phyloP scores from a whole-genome alignment of 1,139 yeast species.

The Geotrichum klebahnii region DNA sequence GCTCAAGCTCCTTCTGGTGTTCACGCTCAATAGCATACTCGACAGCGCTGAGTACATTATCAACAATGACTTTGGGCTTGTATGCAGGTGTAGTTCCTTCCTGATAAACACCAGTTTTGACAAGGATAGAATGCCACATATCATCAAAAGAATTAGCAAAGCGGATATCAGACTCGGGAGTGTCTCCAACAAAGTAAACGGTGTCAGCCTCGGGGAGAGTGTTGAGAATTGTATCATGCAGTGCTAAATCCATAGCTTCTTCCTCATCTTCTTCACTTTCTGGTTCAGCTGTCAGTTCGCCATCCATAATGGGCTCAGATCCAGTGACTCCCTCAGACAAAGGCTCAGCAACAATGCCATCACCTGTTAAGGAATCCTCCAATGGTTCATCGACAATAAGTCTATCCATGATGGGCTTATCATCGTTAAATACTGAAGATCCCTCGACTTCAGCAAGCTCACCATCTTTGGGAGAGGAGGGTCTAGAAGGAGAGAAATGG shows the following conservation, averaged over 20 bases:
- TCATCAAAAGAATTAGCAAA: conserved; percentile 83
- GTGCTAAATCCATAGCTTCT: conserved; percentile 31
- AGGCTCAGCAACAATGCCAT: conserved; percentile 7
- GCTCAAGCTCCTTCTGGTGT: conserved; percentile 58
- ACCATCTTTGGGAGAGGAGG: conserved; percentile 18
- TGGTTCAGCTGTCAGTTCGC: conserved; percentile 9
- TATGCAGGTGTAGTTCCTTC: conserved; percentile 75
- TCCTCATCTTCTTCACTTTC: conserved; percentile 24
- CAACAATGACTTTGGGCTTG: conserved; percentile 68
- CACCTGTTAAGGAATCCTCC: conserved; percentile 2
- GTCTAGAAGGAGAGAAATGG: conserved; percentile 23
- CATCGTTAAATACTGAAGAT: conserved; percentile 3
- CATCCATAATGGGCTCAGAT: conserved; percentile 34
- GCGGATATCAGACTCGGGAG: conserved; percentile 86
- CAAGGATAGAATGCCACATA: conserved; percentile 79
- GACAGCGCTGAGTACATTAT: conserved; percentile 75
- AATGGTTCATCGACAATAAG: conserved; percentile 6
- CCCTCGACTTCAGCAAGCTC: too few relatives aligned
- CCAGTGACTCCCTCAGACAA: conserved; percentile 33
- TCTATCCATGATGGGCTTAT: conserved; percentile 6
- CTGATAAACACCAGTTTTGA: conserved; percentile 82
- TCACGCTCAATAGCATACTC: conserved; percentile 78
- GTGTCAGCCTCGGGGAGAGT: conserved; percentile 77
- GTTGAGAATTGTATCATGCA: conserved; percentile 23
- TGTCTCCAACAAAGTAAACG: conserved; percentile 84